Percentiles rank a stretch among this genome's conserved stretches.
Evolutionary conservation across 2,329 filamentous ascomycete species (phyloP).

Genomic region (Thielaviopsis musarum): DNA sequence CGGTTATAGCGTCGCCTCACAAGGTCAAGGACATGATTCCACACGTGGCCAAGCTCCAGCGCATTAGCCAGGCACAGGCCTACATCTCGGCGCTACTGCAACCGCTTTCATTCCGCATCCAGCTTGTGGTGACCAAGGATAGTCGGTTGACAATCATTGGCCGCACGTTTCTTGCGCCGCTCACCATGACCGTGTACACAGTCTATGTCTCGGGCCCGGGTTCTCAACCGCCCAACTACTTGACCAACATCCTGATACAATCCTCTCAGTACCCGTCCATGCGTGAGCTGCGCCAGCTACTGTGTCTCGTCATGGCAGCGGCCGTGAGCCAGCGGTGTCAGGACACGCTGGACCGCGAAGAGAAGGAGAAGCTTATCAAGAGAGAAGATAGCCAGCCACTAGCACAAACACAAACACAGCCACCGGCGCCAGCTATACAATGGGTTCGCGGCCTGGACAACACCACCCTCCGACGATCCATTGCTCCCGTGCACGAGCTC

Average conservation of each 20-base stretch:
- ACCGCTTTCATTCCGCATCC: constrained; percentile 21
- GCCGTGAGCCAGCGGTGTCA: constrained; percentile 23
- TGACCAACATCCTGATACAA: constrained; percentile 26
- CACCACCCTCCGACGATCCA: background rate
- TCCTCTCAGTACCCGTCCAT: constrained; percentile 29
- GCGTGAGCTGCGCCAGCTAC: constrained; percentile 28
- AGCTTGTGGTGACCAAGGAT: constrained; percentile 29
- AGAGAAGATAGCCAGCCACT: background rate
- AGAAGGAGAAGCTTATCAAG: background rate
- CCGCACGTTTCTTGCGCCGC: constrained; percentile 26
- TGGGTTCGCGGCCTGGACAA: background rate
- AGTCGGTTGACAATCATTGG: constrained; percentile 27
- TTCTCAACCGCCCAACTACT: constrained; percentile 15
- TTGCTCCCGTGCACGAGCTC: background rate
- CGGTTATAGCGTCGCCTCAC: constrained; percentile 23
- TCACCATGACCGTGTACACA: constrained; percentile 29
- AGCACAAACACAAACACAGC: background rate
- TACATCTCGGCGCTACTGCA: constrained; percentile 14
- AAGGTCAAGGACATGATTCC: constrained; percentile 17
- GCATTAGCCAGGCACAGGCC: constrained; percentile 24
- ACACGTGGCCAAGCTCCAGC: constrained; percentile 23
- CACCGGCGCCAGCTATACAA: background rate
- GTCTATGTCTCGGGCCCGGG: constrained; percentile 16
- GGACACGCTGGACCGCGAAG: constrained; percentile 12
- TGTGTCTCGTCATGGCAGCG: constrained; percentile 26